These are phyloP conservation scores for Globisporangium emineosum DNA, from an alignment of 352 stramenopile species.

Conservation along the genomic window DNA sequence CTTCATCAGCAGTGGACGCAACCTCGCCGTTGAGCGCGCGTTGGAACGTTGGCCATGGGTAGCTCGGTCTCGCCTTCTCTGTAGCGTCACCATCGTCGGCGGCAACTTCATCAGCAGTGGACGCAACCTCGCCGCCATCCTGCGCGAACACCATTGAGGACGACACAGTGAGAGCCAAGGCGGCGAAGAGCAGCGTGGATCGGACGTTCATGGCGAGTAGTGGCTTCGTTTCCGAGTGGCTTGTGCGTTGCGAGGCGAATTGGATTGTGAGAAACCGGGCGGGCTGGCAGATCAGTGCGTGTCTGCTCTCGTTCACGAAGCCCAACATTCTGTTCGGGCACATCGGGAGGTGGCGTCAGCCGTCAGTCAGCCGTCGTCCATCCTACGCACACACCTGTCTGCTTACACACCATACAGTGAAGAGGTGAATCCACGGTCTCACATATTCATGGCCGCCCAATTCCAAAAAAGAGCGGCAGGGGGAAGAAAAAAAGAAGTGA, in stretches of 20 bases:
- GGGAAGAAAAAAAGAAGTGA: constrained; percentile 1
- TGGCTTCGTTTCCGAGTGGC: background rate
- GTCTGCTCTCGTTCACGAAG: background rate
- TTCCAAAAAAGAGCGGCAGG: background rate
- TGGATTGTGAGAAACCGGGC: background rate
- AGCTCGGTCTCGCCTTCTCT: no score
- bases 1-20: background rate
- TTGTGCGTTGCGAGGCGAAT: background rate
- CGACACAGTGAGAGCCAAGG: background rate
- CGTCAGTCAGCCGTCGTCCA: no score
- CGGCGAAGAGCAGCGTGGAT: background rate
- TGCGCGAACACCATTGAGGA: background rate
- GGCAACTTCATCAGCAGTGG: background rate
- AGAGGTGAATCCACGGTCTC: background rate
- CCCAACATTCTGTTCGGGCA: no score
- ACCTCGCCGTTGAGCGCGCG: background rate
- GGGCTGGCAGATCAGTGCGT: background rate
- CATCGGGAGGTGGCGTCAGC: background rate
- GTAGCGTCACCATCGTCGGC: no score
- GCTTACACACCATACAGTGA: background rate
- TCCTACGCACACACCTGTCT: background rate
- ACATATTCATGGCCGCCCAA: background rate
- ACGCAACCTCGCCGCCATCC: background rate
- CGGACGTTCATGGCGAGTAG: background rate
- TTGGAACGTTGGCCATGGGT: background rate